Base-by-base conservation (phyloP, 2,329 filamentous ascomycete species). In the Clarireedia hainanense region DNA sequence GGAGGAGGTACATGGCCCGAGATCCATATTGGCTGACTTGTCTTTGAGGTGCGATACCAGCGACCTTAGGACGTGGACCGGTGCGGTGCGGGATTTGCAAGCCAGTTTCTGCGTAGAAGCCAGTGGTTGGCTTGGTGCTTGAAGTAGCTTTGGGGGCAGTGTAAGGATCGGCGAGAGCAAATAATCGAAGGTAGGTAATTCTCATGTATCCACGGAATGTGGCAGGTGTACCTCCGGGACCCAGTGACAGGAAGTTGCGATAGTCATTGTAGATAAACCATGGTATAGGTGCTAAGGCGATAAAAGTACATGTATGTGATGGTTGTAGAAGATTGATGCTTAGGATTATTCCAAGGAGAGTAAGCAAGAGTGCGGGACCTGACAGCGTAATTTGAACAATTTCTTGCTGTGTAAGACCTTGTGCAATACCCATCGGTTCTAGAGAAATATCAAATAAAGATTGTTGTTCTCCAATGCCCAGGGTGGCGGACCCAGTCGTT, bases 11-110 rank as follows among this genome's bases (percentile, higher is more conserved):
- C 67, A 82, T 80, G 14, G 71, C 66, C 5, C 68, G 57, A 5
- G 75, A 76, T 10, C 81, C 80, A 42, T 76, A 77, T 67, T 95
- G 88, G 68, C 86, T 80, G 17, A 85, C 76, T 71, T 95, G 89
- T 2, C 89, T 80, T 66, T 95, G 89, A 0, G 89, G 89, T 1
- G 89, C 89, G 57, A 95, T 89, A 49, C 89, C 89, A 42, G 76
- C 80, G 9, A 91, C 85, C 2, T 71, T 68, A 1, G 89, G 90
- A 1, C 88, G 80, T 1, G 78, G 75, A 0, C 85, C 86, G 3
- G 71, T 67, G 0, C 89, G 83, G 56, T 76, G 1, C 86, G 84
- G 0, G 94, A 75, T 30, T 72, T 69, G 36, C 0, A 94, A 75
- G 34, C 72, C 69, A 36, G 68, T 65, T 50, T 68, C 59, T 47